These are phyloP conservation scores for Theileria orientalis DNA, from an alignment of 169 alveolate species.

Conservation along the genomic window DNA sequence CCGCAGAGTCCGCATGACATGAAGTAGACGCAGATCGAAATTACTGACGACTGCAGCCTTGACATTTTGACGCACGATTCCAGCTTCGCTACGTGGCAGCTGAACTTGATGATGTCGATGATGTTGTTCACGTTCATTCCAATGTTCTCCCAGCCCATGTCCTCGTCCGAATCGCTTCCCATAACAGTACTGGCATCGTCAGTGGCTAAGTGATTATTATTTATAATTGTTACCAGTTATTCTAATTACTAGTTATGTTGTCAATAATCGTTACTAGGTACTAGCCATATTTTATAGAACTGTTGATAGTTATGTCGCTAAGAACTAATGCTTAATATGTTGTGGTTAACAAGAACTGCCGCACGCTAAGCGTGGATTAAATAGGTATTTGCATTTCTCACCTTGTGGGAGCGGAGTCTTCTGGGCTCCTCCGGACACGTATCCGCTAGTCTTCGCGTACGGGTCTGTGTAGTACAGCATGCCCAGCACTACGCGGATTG, in stretches of 20 bases:
- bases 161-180: conserved; percentile 5
- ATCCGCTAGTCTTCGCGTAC: not conserved
- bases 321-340: too few relatives aligned
- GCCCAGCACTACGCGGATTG: conserved; percentile 78
- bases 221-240: not conserved
- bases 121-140: conserved; percentile 75
- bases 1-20: conserved; percentile 72
- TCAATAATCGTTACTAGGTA: not conserved
- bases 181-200: not conserved
- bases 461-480: conserved; percentile 70
- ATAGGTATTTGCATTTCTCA: too few relatives aligned
- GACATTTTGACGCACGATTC: conserved; percentile 61
- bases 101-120: conserved; percentile 57
- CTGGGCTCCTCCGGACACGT: not conserved
- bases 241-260: not conserved
- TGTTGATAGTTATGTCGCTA: too few relatives aligned
- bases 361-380: too few relatives aligned
- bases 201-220: not conserved
- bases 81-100: conserved; percentile 60
- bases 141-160: conserved; percentile 71
- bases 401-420: too few relatives aligned
- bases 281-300: too few relatives aligned
- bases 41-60: conserved; percentile 69
- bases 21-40: conserved; percentile 71
- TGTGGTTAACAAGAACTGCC: too few relatives aligned